Percentiles rank a stretch among this genome's conserved stretches.
Evolutionary conservation across 345 rosid genomes (phyloP).

Genomic region (Rhodamnia rubescens): DNA sequence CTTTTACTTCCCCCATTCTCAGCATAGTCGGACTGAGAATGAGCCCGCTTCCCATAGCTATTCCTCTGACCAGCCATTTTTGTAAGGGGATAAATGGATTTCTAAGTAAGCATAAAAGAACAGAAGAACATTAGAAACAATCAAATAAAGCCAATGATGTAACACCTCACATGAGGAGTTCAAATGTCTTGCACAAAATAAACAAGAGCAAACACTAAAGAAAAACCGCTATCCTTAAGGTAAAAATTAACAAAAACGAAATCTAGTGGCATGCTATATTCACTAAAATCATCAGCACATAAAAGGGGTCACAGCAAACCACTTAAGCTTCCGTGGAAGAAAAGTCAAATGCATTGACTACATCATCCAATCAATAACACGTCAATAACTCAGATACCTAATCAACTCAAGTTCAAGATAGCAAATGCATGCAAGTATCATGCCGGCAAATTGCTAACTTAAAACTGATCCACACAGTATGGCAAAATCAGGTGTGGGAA

Average conservation of each 20-base stretch:
- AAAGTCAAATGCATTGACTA: neutral
- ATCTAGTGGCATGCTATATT: neutral
- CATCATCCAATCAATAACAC: neutral
- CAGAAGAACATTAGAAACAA: neutral
- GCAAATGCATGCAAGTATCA: neutral
- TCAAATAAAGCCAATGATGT: neutral
- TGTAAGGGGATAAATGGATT: neutral
- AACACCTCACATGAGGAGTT: neutral
- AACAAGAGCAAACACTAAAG: neutral
- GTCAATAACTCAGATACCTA: neutral
- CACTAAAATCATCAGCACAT: no score
- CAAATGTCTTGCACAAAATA: neutral
- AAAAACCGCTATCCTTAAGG: neutral
- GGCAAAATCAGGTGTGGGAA: neutral
- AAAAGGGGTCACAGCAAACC: neutral
- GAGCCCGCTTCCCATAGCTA: constrained; percentile 69
- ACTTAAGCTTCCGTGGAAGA: neutral
- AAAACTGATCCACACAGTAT: neutral
- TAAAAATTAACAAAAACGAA: neutral
- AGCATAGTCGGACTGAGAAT: constrained; percentile 54
- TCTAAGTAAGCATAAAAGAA: neutral
- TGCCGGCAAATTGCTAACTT: neutral
- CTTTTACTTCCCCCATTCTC: constrained; percentile 61
- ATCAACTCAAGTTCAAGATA: neutral
- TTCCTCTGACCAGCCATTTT: constrained; percentile 76